These are phyloP conservation scores for Kentomonas sorsogonicus DNA, from an alignment of 208 protist species.

Conservation along the genomic window DNA sequence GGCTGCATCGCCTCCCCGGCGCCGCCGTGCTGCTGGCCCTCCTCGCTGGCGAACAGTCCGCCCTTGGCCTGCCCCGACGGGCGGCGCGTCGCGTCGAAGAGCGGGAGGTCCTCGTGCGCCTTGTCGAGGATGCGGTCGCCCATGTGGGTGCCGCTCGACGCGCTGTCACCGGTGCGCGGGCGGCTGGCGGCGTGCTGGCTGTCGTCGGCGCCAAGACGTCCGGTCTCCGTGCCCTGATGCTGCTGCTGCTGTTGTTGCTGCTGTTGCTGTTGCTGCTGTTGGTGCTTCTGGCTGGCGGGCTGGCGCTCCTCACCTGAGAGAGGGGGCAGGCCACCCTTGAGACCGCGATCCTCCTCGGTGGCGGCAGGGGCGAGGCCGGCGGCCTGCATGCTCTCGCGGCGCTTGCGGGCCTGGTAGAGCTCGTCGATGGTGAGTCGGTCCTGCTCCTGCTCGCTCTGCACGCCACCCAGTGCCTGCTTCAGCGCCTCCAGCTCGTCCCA, in stretches of 20 bases:
- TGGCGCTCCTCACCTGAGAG: too few relatives aligned
- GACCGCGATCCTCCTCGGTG: too few relatives aligned
- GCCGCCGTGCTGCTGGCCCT: background rate
- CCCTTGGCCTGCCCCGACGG: conserved; percentile 2
- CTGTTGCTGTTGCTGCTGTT: background rate
- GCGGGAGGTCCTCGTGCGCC: conserved; percentile 47
- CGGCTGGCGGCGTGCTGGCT: too few relatives aligned
- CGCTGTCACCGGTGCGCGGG: too few relatives aligned
- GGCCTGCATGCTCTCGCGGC: conserved; percentile 16
- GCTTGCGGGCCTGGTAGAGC: conserved; percentile 74
- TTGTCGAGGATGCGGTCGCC: conserved; percentile 64
- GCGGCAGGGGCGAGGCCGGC: too few relatives aligned
- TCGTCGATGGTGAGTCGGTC: conserved; percentile 71
- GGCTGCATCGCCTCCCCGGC: background rate
- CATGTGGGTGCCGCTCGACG: conserved; percentile 16
- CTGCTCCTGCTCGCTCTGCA: conserved; percentile 33
- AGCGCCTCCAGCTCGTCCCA: conserved; percentile 60
- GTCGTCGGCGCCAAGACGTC: background rate
- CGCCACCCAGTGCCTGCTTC: conserved; percentile 47
- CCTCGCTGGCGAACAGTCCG: background rate
- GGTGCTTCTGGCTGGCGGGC: too few relatives aligned
- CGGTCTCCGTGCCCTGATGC: background rate
- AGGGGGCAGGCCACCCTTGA: too few relatives aligned
- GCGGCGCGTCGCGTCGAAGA: background rate
- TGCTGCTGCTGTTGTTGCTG: background rate